Percentiles rank a stretch among this genome's conserved stretches.
These are phyloP conservation scores for Salix brachista DNA, from an alignment of 345 rosid genomes.

Conservation along the genomic window DNA sequence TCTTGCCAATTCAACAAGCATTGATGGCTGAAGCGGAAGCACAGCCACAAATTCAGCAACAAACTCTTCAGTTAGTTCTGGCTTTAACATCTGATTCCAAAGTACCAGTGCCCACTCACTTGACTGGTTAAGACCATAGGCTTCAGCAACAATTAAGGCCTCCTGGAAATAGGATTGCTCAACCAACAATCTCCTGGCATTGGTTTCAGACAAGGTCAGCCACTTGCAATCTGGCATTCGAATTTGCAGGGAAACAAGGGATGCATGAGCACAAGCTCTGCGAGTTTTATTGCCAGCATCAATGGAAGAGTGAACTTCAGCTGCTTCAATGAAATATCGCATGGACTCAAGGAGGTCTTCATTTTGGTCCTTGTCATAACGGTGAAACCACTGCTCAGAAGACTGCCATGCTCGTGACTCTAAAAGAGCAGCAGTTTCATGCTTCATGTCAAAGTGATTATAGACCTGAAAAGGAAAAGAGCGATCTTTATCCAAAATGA, in stretches of 20 bases:
- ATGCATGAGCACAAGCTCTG: conserved; percentile 82
- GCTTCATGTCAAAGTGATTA: conserved; percentile 94
- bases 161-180: conserved; percentile 93
- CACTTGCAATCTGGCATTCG: conserved; percentile 92
- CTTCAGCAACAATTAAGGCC: conserved; percentile 95
- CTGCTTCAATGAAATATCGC: conserved; percentile 94
- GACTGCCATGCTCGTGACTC: conserved; percentile 80
- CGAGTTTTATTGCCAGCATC: conserved; percentile 96
- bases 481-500: not conserved
- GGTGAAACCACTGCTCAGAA: conserved; percentile 67
- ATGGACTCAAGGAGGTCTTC: conserved; percentile 92
- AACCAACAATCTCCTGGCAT: conserved; percentile 78
- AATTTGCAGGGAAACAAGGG: conserved; percentile 92
- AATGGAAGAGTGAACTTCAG: conserved; percentile 83
- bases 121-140: conserved; percentile 90
- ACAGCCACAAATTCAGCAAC: conserved; percentile 93
- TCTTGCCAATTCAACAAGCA: conserved; percentile 79
- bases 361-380: conserved; percentile 78
- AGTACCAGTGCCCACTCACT: conserved; percentile 91
- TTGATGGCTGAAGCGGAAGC: conserved; percentile 82
- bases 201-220: conserved; percentile 80
- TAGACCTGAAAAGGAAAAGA: conserved; percentile 60
- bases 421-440: conserved; percentile 83
- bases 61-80: conserved; percentile 81
- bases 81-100: conserved; percentile 94